Percentiles rank a stretch among this genome's conserved stretches.
Evolutionary conservation across 768 basidiomycete genomes (phyloP).

Genomic region (Agrocybe praecox): DNA sequence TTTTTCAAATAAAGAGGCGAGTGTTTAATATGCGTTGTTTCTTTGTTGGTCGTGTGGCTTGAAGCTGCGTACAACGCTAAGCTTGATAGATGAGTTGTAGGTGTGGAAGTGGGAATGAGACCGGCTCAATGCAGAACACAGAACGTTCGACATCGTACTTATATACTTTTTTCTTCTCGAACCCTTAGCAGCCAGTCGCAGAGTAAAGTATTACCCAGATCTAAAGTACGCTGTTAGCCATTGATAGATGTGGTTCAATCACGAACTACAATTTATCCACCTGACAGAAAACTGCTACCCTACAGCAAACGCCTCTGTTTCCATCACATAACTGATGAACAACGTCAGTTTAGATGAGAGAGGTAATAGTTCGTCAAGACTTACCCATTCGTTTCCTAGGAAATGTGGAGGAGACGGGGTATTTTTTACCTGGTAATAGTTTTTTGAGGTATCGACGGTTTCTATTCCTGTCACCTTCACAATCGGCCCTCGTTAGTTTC

Average conservation of each 20-base stretch:
- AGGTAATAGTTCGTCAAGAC: too few species aligned
- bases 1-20: neutral
- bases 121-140: neutral
- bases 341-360: too few species aligned
- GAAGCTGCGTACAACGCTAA: neutral
- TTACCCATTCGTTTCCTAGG: neutral
- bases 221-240: too few species aligned
- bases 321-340: too few species aligned
- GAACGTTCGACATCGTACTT: neutral
- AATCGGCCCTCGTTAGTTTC: too few species aligned
- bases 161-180: neutral
- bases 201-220: too few species aligned
- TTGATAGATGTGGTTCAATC: too few species aligned
- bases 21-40: neutral
- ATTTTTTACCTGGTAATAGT: neutral
- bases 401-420: neutral
- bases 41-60: neutral
- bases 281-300: too few species aligned
- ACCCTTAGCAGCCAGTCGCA: too few species aligned
- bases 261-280: too few species aligned
- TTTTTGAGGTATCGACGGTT: neutral
- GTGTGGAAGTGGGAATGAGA: neutral
- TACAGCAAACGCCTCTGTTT: too few species aligned
- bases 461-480: too few species aligned
- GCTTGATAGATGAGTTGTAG: neutral